Percentiles rank a stretch among this genome's conserved stretches.
phyloP scores from a whole-genome alignment of 1,284 basidiomycete species.

The Trichosporon sp. region DNA sequence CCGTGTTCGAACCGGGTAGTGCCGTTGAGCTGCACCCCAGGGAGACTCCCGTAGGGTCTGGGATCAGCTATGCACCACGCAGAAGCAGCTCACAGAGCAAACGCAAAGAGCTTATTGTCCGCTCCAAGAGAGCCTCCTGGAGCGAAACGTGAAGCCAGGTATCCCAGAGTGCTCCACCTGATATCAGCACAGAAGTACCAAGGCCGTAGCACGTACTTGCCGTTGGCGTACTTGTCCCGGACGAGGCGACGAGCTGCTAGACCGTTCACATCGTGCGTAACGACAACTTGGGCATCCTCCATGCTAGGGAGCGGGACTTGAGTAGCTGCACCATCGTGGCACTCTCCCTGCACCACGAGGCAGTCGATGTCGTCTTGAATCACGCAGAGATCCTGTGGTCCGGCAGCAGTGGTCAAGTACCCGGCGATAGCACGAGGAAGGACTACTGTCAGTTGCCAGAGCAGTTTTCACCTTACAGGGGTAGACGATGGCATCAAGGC shows the following conservation, averaged over 20 bases:
- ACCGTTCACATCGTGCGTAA: constrained; percentile 20
- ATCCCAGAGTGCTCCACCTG: constrained; percentile 24
- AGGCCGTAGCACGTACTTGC: background rate
- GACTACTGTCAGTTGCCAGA: constrained; percentile 5
- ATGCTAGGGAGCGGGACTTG: background rate
- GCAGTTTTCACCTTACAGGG: constrained; percentile 9
- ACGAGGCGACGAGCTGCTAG: constrained; percentile 19
- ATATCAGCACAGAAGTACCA: background rate
- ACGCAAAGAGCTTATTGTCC: constrained; percentile 28
- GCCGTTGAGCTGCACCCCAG: constrained; percentile 4
- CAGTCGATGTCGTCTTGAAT: constrained; percentile 22
- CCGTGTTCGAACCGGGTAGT: constrained; percentile 28
- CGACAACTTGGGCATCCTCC: background rate
- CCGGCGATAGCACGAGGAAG: constrained; percentile 17
- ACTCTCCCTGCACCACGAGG: background rate
- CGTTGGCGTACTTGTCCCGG: constrained; percentile 29
- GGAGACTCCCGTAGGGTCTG: constrained; percentile 18
- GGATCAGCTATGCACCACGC: background rate
- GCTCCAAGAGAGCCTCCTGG: constrained; percentile 23
- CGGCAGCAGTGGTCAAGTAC: background rate
- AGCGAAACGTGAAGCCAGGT: constrained; percentile 23
- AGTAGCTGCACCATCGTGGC: background rate
- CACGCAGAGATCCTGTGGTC: constrained; percentile 19
- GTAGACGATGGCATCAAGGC: constrained; percentile 13
- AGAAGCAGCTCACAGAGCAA: constrained; percentile 13